Percentiles rank a stretch among this genome's conserved stretches.
These are phyloP conservation scores for Davidsoniella australis DNA, from an alignment of 2,329 filamentous ascomycete species.

Conservation along the genomic window DNA sequence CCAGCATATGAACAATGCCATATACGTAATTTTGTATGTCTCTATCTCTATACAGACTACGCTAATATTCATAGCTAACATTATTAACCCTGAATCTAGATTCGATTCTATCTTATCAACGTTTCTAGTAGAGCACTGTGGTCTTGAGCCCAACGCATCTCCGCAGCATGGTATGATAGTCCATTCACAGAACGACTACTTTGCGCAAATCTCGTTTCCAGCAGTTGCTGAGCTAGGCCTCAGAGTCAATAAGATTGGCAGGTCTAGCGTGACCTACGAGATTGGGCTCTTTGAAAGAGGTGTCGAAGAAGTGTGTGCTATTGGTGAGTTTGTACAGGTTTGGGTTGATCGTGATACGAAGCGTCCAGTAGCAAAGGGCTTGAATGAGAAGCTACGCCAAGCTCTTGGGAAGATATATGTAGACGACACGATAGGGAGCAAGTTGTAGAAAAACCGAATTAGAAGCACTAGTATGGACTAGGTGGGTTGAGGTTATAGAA, in stretches of 20 bases:
- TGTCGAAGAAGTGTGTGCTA: conserved; percentile 57
- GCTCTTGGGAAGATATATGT: conserved; percentile 41
- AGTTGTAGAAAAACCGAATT: not conserved
- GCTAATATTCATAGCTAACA: not conserved
- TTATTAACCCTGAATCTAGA: conserved; percentile 21
- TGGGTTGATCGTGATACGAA: conserved; percentile 64
- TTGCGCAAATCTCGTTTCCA: conserved; percentile 66
- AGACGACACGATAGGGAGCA: conserved; percentile 13
- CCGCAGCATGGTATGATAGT: conserved; percentile 69
- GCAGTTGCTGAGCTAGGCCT: conserved; percentile 66
- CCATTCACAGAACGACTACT: conserved; percentile 72
- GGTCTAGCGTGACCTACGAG: conserved; percentile 79
- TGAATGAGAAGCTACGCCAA: conserved; percentile 39
- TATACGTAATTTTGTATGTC: conserved; percentile 61
- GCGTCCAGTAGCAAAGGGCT: conserved; percentile 41
- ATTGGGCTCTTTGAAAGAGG: conserved; percentile 70
- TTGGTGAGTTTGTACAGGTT: conserved; percentile 75
- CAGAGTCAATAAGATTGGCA: conserved; percentile 68
- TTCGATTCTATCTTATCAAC: conserved; percentile 85
- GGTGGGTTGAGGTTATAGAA: no score
- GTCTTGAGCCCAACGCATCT: conserved; percentile 51
- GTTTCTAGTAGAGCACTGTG: conserved; percentile 67
- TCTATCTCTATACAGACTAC: not conserved
- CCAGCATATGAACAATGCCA: conserved; percentile 77
- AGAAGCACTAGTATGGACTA: no score